Base-by-base conservation (phyloP, 352 stramenopile genomes). In the Pythium monospermum region DNA sequence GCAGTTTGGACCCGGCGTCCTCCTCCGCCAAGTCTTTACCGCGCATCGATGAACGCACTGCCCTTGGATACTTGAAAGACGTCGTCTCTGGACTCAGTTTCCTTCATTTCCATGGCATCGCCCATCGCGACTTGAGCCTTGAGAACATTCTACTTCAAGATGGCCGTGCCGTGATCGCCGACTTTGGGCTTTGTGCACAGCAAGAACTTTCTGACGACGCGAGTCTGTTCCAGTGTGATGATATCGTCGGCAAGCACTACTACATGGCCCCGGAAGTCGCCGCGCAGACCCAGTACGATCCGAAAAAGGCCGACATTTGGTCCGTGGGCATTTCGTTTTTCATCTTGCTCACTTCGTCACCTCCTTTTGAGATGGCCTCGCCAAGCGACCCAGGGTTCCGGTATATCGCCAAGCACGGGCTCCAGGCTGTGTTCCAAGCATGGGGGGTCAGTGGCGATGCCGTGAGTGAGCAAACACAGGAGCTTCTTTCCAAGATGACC, bases 181-280 rank as follows among this genome's bases (percentile, higher is more conserved):
- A 90, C 63, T 90, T 90, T 60, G 79, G 76, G 1, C 60, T 90
- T 8, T 90, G 72, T 41, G 76, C 63, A 6, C 39, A 84, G 86
- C 70, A 80, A 64, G 53, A 78, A 4, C n/a, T n/a, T n/a, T n/a
- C n/a, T n/a, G 32, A 59, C 51, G 27, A 73, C 64, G 53, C 71
- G 68, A 50, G 69, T 52, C 47, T 38, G 72, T 75, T 87, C 83
- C 38, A 49, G 19, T 85, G 77, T 38, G 50, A 68, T 16, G 75
- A 84, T 39, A 72, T 58, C 39, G 79, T 87, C 64, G 95, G 95
- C 35, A 98, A 98, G 62, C 82, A 92, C 45, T 97, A 97, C 57
- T 99, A 98, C 66, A 99, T 99, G 88, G 91, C 90, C n/a, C 95
- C 94, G 1, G 95, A 99, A 70, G 82, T 98, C 40, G 77, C 93